phyloP scores from a whole-genome alignment of 2,329 filamentous ascomycete genomes.

The Clarireedia sp. region DNA sequence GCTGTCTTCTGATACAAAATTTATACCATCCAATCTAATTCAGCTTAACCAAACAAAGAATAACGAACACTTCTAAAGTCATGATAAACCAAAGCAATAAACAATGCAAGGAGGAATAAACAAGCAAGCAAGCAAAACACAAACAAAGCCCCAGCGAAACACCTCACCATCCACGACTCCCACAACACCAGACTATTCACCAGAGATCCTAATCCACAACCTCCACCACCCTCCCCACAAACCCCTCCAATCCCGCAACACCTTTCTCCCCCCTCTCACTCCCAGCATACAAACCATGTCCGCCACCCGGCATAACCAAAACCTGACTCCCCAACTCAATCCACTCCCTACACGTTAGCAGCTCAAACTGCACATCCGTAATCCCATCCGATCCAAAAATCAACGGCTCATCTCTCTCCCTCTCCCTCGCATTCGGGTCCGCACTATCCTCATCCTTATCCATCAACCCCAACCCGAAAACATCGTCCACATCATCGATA shows the following conservation, averaged over 20 bases:
- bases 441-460: slow-evolving; percentile 36
- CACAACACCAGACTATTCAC: neutral
- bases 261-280: slow-evolving; percentile 46
- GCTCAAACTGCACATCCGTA: slow-evolving; percentile 55
- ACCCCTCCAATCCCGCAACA: slow-evolving; percentile 58
- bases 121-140: neutral
- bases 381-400: slow-evolving; percentile 33
- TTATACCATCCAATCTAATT: too few relatives aligned
- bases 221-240: slow-evolving; percentile 60
- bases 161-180: neutral
- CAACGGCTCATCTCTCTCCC: slow-evolving; percentile 21
- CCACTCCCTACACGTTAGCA: slow-evolving; percentile 64
- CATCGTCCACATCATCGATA: slow-evolving; percentile 34
- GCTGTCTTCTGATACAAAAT: too few relatives aligned
- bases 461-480: slow-evolving; percentile 49
- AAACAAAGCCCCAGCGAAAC: neutral
- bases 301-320: slow-evolving; percentile 63
- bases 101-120: too few relatives aligned
- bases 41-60: too few relatives aligned
- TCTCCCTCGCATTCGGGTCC: slow-evolving; percentile 27
- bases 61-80: too few relatives aligned
- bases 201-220: slow-evolving; percentile 42
- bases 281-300: slow-evolving; percentile 48
- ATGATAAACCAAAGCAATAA: too few relatives aligned
- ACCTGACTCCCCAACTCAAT: slow-evolving; percentile 64